Percentiles rank a stretch among this genome's conserved stretches.
Conservation (phyloP, 139 green algal genomes). For the Tetradesmus lagerheimii region DNA sequence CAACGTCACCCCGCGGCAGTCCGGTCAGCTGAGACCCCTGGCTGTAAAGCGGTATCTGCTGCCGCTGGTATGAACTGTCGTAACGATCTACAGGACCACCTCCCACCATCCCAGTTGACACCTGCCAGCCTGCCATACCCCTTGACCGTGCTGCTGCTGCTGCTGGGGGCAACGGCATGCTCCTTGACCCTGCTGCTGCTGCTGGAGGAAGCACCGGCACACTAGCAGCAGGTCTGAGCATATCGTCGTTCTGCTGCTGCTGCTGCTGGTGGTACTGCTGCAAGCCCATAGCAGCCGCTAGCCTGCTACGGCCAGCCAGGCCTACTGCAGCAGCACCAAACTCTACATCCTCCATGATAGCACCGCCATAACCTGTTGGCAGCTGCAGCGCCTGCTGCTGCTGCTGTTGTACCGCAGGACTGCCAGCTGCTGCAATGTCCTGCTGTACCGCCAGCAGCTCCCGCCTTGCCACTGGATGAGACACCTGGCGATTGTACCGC, state of each 20-base stretch:
- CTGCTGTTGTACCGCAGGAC: neutral
- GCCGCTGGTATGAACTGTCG: neutral
- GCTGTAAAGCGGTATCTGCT: neutral
- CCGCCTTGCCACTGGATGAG: neutral
- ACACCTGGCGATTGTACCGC: neutral
- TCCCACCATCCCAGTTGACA: constrained; percentile 23
- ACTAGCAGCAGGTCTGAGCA: neutral
- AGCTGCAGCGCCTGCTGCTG: neutral
- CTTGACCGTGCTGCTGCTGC: neutral
- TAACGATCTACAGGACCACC: neutral
- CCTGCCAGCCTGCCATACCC: constrained; percentile 9
- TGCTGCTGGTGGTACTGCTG: constrained; percentile 12
- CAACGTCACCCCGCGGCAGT: neutral
- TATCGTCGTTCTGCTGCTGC: neutral
- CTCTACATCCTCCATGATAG: neutral
- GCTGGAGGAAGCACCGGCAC: neutral
- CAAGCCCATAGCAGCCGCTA: neutral
- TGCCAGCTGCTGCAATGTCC: neutral
- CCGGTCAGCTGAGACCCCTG: neutral
- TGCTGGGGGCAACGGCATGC: too few relatives aligned
- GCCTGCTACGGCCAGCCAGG: neutral
- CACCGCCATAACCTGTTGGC: neutral
- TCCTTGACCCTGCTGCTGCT: neutral
- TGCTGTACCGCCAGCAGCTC: constrained; percentile 13
- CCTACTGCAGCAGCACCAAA: neutral